Base-by-base conservation (phyloP, 2,329 filamentous ascomycete species). In the Tolypocladium tundrense region DNA sequence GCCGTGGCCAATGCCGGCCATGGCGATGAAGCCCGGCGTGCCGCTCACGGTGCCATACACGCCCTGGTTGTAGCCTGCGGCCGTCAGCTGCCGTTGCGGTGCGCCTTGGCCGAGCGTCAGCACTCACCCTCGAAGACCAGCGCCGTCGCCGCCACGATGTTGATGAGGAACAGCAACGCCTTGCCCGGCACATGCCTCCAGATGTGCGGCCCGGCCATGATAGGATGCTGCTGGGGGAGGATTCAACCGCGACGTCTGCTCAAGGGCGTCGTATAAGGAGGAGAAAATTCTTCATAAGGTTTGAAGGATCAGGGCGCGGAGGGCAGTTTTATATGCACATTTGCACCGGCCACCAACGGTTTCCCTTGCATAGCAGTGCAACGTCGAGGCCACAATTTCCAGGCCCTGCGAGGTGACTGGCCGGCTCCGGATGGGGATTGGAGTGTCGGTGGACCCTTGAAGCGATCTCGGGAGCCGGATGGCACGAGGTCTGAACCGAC, bases 1-100 rank as follows among this genome's bases (percentile, higher is more conserved):
- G 61, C 77, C 73, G 0, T 72, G 62, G 19, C 79, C 78, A 52
- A 81, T 79, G 51, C 73, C 72, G 10, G 79, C 75, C 63, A 72
- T 69, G 14, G 64, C 62, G 27, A 77, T 70, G 64, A 75, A 78
- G 54, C 68, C 64, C 1, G 73, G 73, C 14, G 73, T 70, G 10
- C 66, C 66, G 59, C 78, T 81, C 54, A 81, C 77, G 45, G 75
- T 75, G 54, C 79, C 78, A 72, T 80, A 77, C n/a, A 81, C 77
- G 55, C 79, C 79, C 62, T 81, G 79, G 59, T 81, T 77, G 67
- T 81, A 82, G 24, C 79, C 79, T 70, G 72, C 67, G 27, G 35
- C 4, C 11, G 2, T 35, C 1, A 50, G 45, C 45, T n/a, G 10
- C 13, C 19, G 16, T 13, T 51, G 27, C 31, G 10, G 31, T 9